These are phyloP conservation scores for Diplocarpon rosae DNA, from an alignment of 2,329 filamentous ascomycete species.

Conservation along the genomic window DNA sequence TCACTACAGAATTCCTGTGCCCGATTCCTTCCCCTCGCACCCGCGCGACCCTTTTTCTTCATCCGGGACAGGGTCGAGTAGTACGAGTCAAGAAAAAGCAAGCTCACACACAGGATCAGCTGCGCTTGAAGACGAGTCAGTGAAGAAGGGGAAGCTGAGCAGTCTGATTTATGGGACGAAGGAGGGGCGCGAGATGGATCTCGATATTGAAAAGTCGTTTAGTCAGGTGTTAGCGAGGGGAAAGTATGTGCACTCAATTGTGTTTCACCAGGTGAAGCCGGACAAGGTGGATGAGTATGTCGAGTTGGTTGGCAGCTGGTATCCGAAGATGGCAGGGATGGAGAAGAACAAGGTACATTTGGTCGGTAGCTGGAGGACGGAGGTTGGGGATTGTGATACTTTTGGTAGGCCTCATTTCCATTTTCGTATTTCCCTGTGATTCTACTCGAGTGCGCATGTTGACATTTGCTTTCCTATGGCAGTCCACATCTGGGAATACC, in stretches of 20 bases:
- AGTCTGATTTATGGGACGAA: constrained; percentile 95
- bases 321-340: constrained; percentile 74
- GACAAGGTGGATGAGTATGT: constrained; percentile 95
- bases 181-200: constrained; percentile 86
- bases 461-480: constrained; percentile 1
- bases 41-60: background rate
- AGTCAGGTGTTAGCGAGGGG: constrained; percentile 88
- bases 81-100: constrained; percentile 2
- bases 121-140: constrained; percentile 35
- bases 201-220: constrained; percentile 92
- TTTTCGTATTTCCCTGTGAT: background rate
- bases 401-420: constrained; percentile 56
- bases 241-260: constrained; percentile 97
- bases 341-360: constrained; percentile 90
- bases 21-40: constrained; percentile 16
- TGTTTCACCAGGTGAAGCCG: constrained; percentile 90
- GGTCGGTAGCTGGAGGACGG: constrained; percentile 95
- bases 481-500: constrained; percentile 99
- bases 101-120: constrained; percentile 45
- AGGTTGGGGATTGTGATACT: constrained; percentile 93
- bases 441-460: too few species aligned
- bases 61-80: background rate
- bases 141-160: constrained; percentile 63
- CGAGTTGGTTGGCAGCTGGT: constrained; percentile 80
- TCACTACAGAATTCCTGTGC: constrained; percentile 14